Evolutionary conservation across 805 yeast species (phyloP).

Genomic region (Geotrichum ghanense): DNA sequence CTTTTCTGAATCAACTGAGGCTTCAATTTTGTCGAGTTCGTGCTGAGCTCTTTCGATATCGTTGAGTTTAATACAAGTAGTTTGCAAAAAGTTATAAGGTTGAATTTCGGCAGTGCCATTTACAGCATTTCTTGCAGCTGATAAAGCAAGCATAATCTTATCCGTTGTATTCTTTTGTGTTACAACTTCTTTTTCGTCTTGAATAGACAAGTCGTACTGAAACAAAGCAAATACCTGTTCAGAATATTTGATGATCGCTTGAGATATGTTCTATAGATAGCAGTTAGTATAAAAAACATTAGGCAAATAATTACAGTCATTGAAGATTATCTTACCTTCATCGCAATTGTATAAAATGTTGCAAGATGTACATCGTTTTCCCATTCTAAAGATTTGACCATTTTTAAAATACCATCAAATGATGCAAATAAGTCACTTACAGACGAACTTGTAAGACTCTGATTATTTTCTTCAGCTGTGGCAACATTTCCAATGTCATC

Average conservation of each 20-base stretch:
- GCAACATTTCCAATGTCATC: too few relatives aligned
- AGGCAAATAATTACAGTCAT: conserved; percentile 45
- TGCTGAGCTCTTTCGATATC: conserved; percentile 40
- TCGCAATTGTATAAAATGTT: conserved; percentile 44
- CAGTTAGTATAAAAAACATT: conserved; percentile 32
- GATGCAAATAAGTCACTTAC: conserved; percentile 57
- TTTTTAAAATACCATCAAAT: conserved; percentile 42
- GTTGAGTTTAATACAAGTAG: conserved; percentile 68
- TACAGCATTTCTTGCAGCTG: conserved; percentile 26
- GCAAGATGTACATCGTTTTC: conserved; percentile 50
- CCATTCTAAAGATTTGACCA: conserved; percentile 61
- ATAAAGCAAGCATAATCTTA: conserved; percentile 16
- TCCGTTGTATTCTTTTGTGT: conserved; percentile 1
- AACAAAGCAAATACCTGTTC: conserved; percentile 18
- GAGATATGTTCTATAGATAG: conserved; percentile 3
- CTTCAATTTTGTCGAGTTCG: conserved; percentile 38
- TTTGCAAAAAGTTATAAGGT: conserved; percentile 46
- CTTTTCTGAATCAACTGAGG: conserved; percentile 44
- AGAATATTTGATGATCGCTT: conserved; percentile 8
- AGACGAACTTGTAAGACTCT: conserved; percentile 39
- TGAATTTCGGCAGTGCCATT: conserved; percentile 28
- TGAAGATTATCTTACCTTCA: conserved; percentile 37
- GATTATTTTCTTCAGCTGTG: conserved; percentile 26
- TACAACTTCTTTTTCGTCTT: conserved; percentile 4
- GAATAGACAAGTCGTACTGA: conserved; percentile 14